Percentiles rank a stretch among this genome's conserved stretches.
Evolutionary conservation across 805 yeast species (phyloP).

Genomic region (Kuraishia capsulata): DNA sequence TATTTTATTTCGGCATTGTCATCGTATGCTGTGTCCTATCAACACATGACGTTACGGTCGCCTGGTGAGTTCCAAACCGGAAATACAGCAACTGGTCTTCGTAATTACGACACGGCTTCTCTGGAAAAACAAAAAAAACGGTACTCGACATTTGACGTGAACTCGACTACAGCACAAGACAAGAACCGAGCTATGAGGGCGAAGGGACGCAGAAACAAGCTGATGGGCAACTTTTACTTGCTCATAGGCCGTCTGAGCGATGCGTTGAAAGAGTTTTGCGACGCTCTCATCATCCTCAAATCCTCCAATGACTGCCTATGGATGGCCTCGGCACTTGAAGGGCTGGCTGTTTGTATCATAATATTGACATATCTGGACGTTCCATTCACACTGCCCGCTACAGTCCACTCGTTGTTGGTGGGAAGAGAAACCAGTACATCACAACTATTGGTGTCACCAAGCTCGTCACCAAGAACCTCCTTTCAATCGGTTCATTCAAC

Average conservation of each 20-base stretch:
- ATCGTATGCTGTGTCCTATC: constrained; percentile 61
- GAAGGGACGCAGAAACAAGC: constrained; percentile 67
- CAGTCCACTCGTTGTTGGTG: constrained; percentile 14
- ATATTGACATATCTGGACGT: constrained; percentile 48
- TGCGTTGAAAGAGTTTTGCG: constrained; percentile 68
- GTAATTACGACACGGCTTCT: neutral
- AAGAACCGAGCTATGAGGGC: constrained; percentile 30
- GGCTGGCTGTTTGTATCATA: constrained; percentile 57
- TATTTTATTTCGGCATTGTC: constrained; percentile 57
- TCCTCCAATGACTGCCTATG: constrained; percentile 70
- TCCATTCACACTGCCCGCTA: constrained; percentile 38
- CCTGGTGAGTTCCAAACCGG: constrained; percentile 60
- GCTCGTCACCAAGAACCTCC: constrained; percentile 41
- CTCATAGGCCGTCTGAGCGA: constrained; percentile 71
- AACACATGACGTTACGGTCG: constrained; percentile 73
- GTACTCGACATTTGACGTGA: constrained; percentile 19
- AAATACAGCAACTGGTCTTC: constrained; percentile 19
- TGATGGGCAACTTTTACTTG: constrained; percentile 67
- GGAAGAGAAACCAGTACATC: constrained; percentile 15
- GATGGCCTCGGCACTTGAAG: constrained; percentile 85
- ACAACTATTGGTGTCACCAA: constrained; percentile 18
- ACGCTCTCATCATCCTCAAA: constrained; percentile 52
- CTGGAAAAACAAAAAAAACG: constrained; percentile 16
- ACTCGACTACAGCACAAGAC: constrained; percentile 19
- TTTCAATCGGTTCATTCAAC: constrained; percentile 15